Evolutionary conservation across 2,329 filamentous ascomycete genomes (phyloP), one percentile per base, ranked within the genome.

Genomic region (Fusarium buharicum): DNA sequence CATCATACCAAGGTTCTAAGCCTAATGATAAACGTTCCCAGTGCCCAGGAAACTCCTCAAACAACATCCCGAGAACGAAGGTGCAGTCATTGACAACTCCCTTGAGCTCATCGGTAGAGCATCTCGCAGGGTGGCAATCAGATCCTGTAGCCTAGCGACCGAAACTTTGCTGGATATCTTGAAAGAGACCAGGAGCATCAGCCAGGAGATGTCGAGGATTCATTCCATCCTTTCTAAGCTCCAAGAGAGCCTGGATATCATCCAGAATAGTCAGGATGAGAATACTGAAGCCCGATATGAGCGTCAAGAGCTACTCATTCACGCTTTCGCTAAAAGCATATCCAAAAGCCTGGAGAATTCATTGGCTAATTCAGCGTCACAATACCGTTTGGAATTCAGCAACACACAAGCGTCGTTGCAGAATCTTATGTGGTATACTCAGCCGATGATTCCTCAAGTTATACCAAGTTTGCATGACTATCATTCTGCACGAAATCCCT

Each of bases 61-160:
- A 33, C 44, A 55, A 12, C 51, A 55, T 22, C 51, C 51, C 9
- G 38, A 55, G n/a, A 55, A 49, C 14, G 51, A 55, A 17, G 38
- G 36, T n/a, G n/a, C 28, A 13, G n/a, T 31, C 16, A 55, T 55
- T 11, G 38, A 55, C 5, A 22, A 11, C 30, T 37, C 30, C 16
- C 51, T 48, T 17, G 51, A 48, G 9, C 16, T 38, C 13, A 36
- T 55, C 13, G 20, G 6, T 9, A 43, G 44, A 14, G 51, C 44
- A 4, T 48, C 38, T 3, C 28, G 45, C 2, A 36, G 22, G 13
- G 44, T 55, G 3, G 22, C 44, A 1, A 18, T n/a, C 4, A 39
- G 45, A 17, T 30, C 44, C 12, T 33, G 31, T 4, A 30, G 3
- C n/a, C 44, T 49, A n/a, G 37, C 30, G 4, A 37, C 31, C 9